Base-by-base conservation (phyloP, 768 basidiomycete genomes). In the Crassisporium funariophilum region DNA sequence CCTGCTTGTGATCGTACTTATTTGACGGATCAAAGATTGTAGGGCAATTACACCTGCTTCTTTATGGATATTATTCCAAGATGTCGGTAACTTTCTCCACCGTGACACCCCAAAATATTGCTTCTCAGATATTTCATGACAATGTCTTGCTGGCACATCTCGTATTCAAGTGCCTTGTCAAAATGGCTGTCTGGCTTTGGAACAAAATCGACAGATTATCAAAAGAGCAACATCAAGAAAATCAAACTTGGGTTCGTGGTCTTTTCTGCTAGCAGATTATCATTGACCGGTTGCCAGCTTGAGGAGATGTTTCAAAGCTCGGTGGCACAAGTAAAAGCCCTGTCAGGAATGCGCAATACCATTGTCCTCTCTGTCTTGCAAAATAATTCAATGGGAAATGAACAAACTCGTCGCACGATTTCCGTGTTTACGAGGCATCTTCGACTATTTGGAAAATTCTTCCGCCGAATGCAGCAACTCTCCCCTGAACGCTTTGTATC, bases 111-210 rank as follows among this genome's bases (percentile, higher is more conserved):
- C 55, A 81, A 47, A 76, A 74, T 41, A 60, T 89, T 29, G 70
- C 64, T 24, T 69, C 70, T 2, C 51, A 64, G 10, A 62, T 59
- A 16, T 53, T 71, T 5, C 60, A 62, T 29, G 68, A 73, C 34
- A 73, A 79, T 50, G 66, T 79, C 41, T 68, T 55, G 53, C 55
- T 89, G 12, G 79, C 80, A 2, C 84, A 92, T 60, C 65, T 92
- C 13, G 67, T 83, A 3, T 90, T 84, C 72, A 93, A 95, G 63
- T 83, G 80, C 54, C 68, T 94, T 35, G 67, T 75, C 10, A 91
- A 84, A 57, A 75, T 89, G 63, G 77, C 79, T 8, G 53, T 78
- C 22, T 94, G 89, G 88, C 61, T 84, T 10, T 93, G 88, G 86
- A 68, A 73, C 43, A 68, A 74, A 43, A 57, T 78, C 10, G 71